Percentiles rank a stretch among this genome's conserved stretches.
phyloP scores from a whole-genome alignment of 306 rosid genomes.

The Medicago arabica region DNA sequence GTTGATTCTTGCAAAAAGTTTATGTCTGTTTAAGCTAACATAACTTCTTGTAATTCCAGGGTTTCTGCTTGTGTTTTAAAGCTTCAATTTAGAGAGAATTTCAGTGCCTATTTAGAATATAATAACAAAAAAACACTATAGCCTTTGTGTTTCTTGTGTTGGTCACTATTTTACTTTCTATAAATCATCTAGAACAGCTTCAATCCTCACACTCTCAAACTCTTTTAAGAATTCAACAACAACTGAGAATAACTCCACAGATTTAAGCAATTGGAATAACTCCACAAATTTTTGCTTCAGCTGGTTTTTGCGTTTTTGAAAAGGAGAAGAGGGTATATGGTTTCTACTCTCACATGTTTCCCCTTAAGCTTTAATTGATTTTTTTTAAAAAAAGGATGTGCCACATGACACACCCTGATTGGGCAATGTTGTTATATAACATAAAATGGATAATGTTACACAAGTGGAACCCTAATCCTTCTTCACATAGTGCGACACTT shows the following conservation, averaged over 20 bases:
- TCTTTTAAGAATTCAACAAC: constrained; percentile 71
- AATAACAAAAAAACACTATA: constrained; percentile 31
- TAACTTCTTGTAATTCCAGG: constrained; percentile 48
- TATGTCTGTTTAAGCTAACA: constrained; percentile 16
- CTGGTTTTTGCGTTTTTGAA: too few species aligned
- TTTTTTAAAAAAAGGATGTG: too few species aligned
- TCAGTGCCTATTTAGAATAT: constrained; percentile 32
- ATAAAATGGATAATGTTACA: too few species aligned
- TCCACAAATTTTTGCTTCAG: constrained; percentile 74
- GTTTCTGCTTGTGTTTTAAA: constrained; percentile 21
- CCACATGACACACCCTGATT: too few species aligned
- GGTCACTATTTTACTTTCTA: constrained; percentile 43
- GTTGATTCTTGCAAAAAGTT: neutral
- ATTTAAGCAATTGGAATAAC: constrained; percentile 60
- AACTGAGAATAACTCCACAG: constrained; percentile 65
- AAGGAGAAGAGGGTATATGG: too few species aligned
- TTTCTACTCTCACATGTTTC: too few species aligned
- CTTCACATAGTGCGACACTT: too few species aligned
- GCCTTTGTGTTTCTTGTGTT: constrained; percentile 57
- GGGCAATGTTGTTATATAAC: too few species aligned
- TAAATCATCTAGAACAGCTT: constrained; percentile 54
- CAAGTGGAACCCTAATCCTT: too few species aligned
- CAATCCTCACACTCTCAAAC: constrained; percentile 63
- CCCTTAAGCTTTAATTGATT: too few species aligned
- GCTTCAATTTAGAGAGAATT: constrained; percentile 33